These are phyloP conservation scores for Moricandia moricandioides DNA, from an alignment of 345 rosid species.

Conservation along the genomic window DNA sequence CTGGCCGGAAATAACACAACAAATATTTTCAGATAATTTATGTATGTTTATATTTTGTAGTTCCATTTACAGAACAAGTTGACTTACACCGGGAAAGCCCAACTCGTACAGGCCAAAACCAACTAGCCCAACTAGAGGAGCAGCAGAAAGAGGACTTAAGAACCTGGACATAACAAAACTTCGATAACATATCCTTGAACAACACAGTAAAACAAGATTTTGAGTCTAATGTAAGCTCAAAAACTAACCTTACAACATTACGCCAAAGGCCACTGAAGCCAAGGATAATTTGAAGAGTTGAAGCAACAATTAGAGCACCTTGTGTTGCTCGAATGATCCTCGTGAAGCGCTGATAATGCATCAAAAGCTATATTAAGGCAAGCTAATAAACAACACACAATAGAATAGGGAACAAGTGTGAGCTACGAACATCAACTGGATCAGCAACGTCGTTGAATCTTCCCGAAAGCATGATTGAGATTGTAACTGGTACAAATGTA, in stretches of 20 bases:
- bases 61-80: constrained; percentile 7
- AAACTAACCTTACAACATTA: constrained; percentile 71
- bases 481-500: constrained; percentile 87
- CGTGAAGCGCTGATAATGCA: constrained; percentile 59
- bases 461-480: constrained; percentile 86
- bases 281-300: constrained; percentile 90
- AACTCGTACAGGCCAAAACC: constrained; percentile 95
- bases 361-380: background rate
- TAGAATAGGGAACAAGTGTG: constrained; percentile 4
- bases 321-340: constrained; percentile 90
- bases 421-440: constrained; percentile 63
- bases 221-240: background rate
- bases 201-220: background rate
- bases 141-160: constrained; percentile 88
- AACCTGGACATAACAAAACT: constrained; percentile 51
- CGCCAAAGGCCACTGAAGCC: constrained; percentile 99
- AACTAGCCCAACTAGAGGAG: constrained; percentile 80
- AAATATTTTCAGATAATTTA: background rate
- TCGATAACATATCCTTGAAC: background rate
- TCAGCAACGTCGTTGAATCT: constrained; percentile 62
- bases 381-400: background rate
- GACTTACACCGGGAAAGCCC: constrained; percentile 93
- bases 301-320: constrained; percentile 92
- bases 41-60: background rate
- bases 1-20: constrained; percentile 40